These are phyloP conservation scores for Mycena chlorophos DNA, from an alignment of 768 basidiomycete species.

Conservation along the genomic window DNA sequence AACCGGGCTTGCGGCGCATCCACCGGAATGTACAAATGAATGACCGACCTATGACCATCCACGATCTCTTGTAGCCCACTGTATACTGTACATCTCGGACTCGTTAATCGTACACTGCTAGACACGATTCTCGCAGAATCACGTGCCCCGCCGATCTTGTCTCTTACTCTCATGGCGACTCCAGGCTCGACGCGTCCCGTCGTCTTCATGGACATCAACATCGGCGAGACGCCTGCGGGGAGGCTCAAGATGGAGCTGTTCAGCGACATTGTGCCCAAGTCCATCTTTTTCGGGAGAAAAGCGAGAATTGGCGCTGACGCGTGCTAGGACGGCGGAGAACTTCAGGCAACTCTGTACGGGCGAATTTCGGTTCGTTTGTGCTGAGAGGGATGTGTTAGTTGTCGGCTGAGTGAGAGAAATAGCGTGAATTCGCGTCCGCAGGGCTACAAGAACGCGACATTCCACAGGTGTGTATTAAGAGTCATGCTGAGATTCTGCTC, in stretches of 20 bases:
- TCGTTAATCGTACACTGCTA: too few species aligned
- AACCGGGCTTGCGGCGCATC: too few species aligned
- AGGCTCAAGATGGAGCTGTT: slow-evolving; percentile 97
- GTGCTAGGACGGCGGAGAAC: slow-evolving; percentile 88
- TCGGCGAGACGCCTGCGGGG: slow-evolving; percentile 95
- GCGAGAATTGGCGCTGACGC: background rate
- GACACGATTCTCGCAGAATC: too few species aligned
- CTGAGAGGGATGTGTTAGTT: background rate
- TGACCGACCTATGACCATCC: too few species aligned
- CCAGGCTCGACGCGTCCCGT: slow-evolving; percentile 78
- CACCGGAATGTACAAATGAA: too few species aligned
- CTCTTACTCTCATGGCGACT: too few species aligned
- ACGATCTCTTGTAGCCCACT: too few species aligned
- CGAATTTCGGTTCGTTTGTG: slow-evolving; percentile 72
- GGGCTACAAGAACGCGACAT: slow-evolving; percentile 89
- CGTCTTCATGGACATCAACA: slow-evolving; percentile 96
- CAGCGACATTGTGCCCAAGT: slow-evolving; percentile 95
- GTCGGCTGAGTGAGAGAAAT: slow-evolving; percentile 21
- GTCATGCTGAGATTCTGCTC: background rate
- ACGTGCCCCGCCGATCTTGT: too few species aligned
- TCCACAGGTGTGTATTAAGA: slow-evolving; percentile 77
- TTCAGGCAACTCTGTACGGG: slow-evolving; percentile 97
- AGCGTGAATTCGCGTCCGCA: slow-evolving; percentile 84
- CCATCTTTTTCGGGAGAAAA: background rate
- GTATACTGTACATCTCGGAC: too few species aligned